phyloP scores from a whole-genome alignment of 495 filamentous ascomycete genomes.

The Evansstolkia leycettana region DNA sequence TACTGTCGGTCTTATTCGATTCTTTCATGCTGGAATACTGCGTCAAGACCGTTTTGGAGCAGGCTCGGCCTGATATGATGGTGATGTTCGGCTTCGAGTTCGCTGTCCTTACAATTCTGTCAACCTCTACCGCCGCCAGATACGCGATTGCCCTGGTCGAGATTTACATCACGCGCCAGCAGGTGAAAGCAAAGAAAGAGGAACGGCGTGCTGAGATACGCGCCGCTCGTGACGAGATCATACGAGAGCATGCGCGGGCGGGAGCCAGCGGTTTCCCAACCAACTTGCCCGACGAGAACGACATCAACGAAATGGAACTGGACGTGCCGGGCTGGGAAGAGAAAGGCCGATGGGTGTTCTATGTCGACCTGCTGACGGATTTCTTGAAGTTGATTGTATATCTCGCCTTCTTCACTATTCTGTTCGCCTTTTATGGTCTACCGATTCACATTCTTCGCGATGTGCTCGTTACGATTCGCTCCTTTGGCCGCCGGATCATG shows the following conservation, averaged over 20 bases:
- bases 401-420: conserved; percentile 80
- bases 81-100: conserved; percentile 99
- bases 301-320: conserved; percentile 83
- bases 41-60: conserved; percentile 66
- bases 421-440: conserved; percentile 85
- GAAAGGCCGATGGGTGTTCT: conserved; percentile 88
- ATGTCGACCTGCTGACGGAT: conserved; percentile 78
- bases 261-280: conserved; percentile 17
- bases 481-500: conserved; percentile 74
- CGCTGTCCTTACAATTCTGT: conserved; percentile 68
- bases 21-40: conserved; percentile 67
- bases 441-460: conserved; percentile 96
- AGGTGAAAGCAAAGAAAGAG: conserved; percentile 50
- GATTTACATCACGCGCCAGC: conserved; percentile 56
- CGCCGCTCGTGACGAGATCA: conserved; percentile 44
- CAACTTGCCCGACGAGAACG: conserved; percentile 51
- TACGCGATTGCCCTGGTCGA: conserved; percentile 76
- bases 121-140: conserved; percentile 62
- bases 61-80: conserved; percentile 94
- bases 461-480: conserved; percentile 83
- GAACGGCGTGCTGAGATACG: conserved; percentile 55
- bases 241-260: conserved; percentile 25
- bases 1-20: conserved; percentile 67
- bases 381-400: conserved; percentile 86
- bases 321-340: conserved; percentile 95